A percentile compares a stretch with the other conserved stretches of the same genome.
These are phyloP conservation scores for Adansonia rubrostipa DNA, from an alignment of 441 rosid genomes.

Conservation along the genomic window DNA sequence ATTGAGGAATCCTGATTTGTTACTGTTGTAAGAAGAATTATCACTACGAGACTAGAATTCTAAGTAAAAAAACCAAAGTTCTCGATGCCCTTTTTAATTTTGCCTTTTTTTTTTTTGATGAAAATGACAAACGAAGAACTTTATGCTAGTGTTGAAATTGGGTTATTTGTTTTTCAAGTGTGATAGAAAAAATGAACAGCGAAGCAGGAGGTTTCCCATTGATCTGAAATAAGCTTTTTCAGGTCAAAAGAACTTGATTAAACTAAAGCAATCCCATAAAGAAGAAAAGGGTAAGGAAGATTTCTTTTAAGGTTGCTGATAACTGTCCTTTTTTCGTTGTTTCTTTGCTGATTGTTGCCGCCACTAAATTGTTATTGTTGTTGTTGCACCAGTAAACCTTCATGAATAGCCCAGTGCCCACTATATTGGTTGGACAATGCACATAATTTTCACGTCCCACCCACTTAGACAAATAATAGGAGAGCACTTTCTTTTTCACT, in stretches of 20 bases:
- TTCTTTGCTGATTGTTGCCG: conserved; percentile 15
- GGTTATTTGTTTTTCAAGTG: not conserved
- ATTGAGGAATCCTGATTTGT: conserved; percentile 16
- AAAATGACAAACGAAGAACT: not conserved
- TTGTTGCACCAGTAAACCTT: too few species aligned
- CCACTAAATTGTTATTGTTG: too few species aligned
- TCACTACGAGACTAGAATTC: not conserved
- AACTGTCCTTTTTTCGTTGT: conserved; percentile 8
- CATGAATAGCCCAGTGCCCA: too few species aligned
- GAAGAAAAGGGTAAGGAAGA: not conserved
- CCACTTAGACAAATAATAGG: too few species aligned
- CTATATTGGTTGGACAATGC: too few species aligned
- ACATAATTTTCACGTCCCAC: too few species aligned
- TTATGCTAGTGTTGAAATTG: too few species aligned
- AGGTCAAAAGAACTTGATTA: not conserved
- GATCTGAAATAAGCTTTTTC: not conserved
- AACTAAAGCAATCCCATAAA: conserved; percentile 8
- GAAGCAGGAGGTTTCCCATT: not conserved
- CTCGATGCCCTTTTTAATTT: not conserved
- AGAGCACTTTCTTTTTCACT: not conserved
- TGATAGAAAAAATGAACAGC: not conserved
- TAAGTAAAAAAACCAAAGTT: not conserved
- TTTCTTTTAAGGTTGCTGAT: too few species aligned
- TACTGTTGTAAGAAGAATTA: not conserved
- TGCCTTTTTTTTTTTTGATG: not conserved